Conservation (phyloP, 768 basidiomycete species). For the Galerina sulciceps region DNA sequence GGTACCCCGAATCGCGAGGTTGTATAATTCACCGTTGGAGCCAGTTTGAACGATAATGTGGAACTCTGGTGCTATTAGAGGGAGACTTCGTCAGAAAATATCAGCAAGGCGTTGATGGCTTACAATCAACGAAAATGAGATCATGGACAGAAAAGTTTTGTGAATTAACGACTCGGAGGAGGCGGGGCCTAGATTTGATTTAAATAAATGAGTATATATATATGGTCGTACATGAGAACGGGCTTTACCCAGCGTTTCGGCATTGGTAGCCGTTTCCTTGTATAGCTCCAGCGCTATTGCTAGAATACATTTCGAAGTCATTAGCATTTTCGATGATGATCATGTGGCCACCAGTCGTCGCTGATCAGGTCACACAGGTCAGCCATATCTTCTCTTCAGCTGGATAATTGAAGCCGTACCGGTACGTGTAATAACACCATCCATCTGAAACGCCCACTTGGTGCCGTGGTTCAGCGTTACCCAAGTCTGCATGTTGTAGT, state of each 20-base stretch:
- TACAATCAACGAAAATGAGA: slow-evolving; percentile 2
- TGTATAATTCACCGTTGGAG: slow-evolving; percentile 2
- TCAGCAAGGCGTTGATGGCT: background rate
- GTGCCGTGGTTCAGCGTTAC: background rate
- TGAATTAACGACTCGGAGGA: slow-evolving; percentile 1
- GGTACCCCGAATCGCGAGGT: background rate
- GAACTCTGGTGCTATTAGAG: background rate
- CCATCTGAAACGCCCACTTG: slow-evolving; percentile 5
- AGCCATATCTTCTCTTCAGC: too few relatives aligned
- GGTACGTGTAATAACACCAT: slow-evolving; percentile 2
- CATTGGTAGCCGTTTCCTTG: slow-evolving; percentile 4
- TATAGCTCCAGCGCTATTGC: slow-evolving; percentile 1
- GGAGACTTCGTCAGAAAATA: background rate
- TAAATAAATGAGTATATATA: background rate
- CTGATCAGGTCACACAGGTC: background rate
- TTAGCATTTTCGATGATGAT: background rate
- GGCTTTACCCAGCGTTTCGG: background rate
- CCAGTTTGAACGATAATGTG: slow-evolving; percentile 1
- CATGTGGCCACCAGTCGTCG: slow-evolving; percentile 1
- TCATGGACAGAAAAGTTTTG: background rate
- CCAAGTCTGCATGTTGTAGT: slow-evolving; percentile 5
- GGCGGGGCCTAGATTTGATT: background rate
- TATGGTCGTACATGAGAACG: background rate
- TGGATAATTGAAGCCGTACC: background rate
- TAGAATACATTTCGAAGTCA: slow-evolving; percentile 3